Evolutionary conservation across 2,329 filamentous ascomycete species (phyloP).

Genomic region (Neopestalotiopsis clavispora): DNA sequence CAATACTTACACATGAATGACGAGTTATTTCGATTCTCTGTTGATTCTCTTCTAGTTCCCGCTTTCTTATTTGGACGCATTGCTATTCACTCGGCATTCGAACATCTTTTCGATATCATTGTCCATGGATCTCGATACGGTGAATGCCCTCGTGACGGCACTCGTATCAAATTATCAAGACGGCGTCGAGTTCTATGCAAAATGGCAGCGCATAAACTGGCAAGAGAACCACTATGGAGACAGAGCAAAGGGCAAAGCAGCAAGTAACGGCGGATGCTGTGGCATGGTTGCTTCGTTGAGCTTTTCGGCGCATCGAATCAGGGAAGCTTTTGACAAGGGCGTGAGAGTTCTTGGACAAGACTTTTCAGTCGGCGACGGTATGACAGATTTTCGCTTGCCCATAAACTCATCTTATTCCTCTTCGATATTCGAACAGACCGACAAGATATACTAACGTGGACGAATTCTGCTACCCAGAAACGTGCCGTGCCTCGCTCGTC

Average conservation of each 20-base stretch:
- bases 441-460: not conserved
- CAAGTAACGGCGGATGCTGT: conserved; percentile 29
- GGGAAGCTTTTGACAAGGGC: conserved; percentile 39
- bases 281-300: conserved; percentile 40
- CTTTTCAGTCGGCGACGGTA: conserved; percentile 42
- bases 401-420: not conserved
- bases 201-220: conserved; percentile 40
- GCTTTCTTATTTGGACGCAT: not conserved
- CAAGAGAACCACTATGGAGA: conserved; percentile 39
- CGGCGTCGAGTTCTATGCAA: conserved; percentile 38
- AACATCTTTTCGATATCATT: too few species aligned
- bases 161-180: conserved; percentile 36
- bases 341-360: conserved; percentile 39
- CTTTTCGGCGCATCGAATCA: conserved; percentile 35
- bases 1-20: too few species aligned
- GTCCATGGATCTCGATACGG: conserved; percentile 33
- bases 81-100: too few species aligned
- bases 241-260: conserved; percentile 14
- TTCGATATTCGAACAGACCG: not conserved
- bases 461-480: conserved; percentile 22
- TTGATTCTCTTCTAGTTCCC: not conserved
- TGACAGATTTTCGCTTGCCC: not conserved
- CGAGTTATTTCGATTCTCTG: not conserved
- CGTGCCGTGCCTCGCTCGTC: conserved; percentile 35
- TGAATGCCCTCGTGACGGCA: conserved; percentile 35